Evolutionary conservation across 768 basidiomycete species (phyloP), one percentile per base, ranked within the genome.

Genomic region (Cystoderma amianthinum): DNA sequence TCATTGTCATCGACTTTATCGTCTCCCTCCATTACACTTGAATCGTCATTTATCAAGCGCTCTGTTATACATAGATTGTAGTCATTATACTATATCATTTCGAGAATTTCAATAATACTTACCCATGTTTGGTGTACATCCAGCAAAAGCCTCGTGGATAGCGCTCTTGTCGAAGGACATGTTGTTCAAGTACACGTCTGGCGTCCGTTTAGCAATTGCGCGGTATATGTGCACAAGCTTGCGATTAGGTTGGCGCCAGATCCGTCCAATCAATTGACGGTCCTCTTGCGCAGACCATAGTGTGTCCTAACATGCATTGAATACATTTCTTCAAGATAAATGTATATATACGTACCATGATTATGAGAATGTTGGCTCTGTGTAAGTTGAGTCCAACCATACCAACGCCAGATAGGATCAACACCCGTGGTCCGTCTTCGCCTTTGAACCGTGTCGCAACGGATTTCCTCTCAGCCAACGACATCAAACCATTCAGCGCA

Each of bases 261-360:
- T 38, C 0, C 45, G 32, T 0, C 54, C 56, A 0, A 25, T 37
- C 3, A 57, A 34, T 32, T 58, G 57, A 15, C 38, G 32, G 15
- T 58, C 54, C 0, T 55, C 50, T 3, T 47, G 48, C 3, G 43
- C 52, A 2, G 48, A 56, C 56, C 56, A 57, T 1, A 44, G 34
- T 0, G 46, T 54, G 17, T 56, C 55, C 55, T 57, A 35, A 2
- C 32, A 39, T 19, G 9, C 16, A 18, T 40, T 30, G 16, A 40
- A 19, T n/a, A 28, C n/a, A 7, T n/a, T 7, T 28, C 7, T 28
- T 28, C 7, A 7, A 28, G n/a, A n/a, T 28, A 7, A 7, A n/a
- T 28, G n/a, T 28, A n/a, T 28, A n/a, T 7, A 28, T 28, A 28
- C 25, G 7, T 28, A 28, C 25, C 25, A 28, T 7, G 7, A 28